phyloP scores from a whole-genome alignment of 805 yeast species.

The Candida maesae region DNA sequence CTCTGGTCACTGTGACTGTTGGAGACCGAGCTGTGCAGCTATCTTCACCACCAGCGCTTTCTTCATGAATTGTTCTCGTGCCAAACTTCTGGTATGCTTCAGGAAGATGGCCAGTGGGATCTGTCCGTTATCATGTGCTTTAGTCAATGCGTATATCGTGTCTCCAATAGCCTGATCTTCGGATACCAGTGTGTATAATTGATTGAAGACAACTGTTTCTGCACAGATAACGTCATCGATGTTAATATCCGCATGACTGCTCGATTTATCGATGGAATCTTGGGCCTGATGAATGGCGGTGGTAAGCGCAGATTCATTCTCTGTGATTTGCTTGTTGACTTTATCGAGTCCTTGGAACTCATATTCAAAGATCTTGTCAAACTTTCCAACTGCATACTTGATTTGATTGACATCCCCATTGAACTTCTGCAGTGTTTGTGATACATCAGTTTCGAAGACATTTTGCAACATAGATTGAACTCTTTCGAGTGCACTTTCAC shows the following conservation, averaged over 20 bases:
- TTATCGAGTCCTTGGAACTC: conserved; percentile 31
- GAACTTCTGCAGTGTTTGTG: conserved; percentile 21
- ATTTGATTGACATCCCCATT: conserved; percentile 25
- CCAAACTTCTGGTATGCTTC: conserved; percentile 43
- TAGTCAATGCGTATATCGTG: conserved; percentile 53
- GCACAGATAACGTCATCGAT: conserved; percentile 45
- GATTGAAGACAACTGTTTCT: conserved; percentile 52
- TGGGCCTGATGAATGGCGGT: conserved; percentile 30
- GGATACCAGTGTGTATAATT: conserved; percentile 59
- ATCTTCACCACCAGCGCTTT: conserved; percentile 45
- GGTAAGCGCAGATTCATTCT: conserved; percentile 28
- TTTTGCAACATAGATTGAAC: conserved; percentile 24
- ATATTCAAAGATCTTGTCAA: conserved; percentile 32
- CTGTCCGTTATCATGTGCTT: conserved; percentile 47
- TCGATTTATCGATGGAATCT: conserved; percentile 31
- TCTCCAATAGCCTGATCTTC: conserved; percentile 73
- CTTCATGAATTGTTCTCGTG: conserved; percentile 59
- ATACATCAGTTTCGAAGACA: conserved; percentile 23
- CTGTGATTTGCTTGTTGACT: conserved; percentile 25
- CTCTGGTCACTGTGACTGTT: background rate
- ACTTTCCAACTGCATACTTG: conserved; percentile 33
- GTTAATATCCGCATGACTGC: conserved; percentile 29
- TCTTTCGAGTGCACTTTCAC: conserved; percentile 5
- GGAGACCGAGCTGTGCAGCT: conserved; percentile 16
- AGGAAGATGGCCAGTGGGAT: conserved; percentile 41